These are phyloP conservation scores for Jackrogersella multiformis DNA, from an alignment of 495 filamentous ascomycete species.

Conservation along the genomic window DNA sequence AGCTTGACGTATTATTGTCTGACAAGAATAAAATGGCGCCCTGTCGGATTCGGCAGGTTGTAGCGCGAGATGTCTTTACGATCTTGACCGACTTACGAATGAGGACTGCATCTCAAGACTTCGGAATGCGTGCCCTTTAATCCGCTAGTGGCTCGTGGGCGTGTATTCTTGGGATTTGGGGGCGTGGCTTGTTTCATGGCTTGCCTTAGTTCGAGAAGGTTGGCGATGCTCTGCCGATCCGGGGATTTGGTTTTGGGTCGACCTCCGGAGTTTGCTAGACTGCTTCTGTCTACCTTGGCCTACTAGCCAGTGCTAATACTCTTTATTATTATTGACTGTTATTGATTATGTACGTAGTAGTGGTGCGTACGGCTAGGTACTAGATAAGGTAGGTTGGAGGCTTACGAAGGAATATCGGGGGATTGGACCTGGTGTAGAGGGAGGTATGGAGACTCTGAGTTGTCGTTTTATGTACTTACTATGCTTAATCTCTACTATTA, in stretches of 20 bases:
- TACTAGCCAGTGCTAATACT: not conserved
- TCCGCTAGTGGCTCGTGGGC: not conserved
- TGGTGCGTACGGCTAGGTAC: no score
- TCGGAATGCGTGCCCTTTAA: no score
- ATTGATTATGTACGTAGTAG: not conserved
- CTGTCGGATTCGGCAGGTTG: conserved; percentile 14
- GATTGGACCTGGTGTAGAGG: not conserved
- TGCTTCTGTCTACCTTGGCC: no score
- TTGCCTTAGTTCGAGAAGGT: not conserved
- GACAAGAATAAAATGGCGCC: not conserved
- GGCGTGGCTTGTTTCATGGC: conserved; percentile 7
- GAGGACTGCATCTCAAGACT: no score
- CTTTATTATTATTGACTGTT: not conserved
- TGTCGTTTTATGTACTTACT: not conserved
- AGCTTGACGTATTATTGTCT: not conserved
- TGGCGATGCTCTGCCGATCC: not conserved
- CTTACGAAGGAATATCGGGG: conserved; percentile 5
- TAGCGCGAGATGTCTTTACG: conserved; percentile 16
- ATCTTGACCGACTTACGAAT: not conserved
- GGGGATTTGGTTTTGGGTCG: not conserved
- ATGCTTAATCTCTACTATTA: no score
- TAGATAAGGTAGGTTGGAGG: not conserved
- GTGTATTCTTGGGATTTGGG: not conserved
- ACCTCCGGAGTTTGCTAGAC: no score
- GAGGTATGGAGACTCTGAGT: not conserved